Evolutionary conservation across 768 basidiomycete species (phyloP).

Genomic region (Lepiota venenata): DNA sequence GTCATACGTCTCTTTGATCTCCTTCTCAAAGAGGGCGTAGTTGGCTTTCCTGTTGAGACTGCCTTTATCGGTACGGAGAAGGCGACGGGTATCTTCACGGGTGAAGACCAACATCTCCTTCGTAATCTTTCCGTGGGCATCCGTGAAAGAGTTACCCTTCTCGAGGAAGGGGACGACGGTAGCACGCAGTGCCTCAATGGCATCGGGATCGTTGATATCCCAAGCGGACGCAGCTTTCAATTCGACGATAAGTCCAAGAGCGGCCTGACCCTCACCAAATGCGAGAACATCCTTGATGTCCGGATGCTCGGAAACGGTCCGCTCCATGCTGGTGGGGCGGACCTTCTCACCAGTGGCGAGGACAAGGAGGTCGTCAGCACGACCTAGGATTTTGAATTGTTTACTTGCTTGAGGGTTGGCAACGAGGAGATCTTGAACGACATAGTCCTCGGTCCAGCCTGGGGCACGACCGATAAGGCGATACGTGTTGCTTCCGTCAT

Average conservation of each 20-base stretch:
- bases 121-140: constrained; percentile 34
- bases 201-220: constrained; percentile 16
- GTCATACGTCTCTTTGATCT: constrained; percentile 32
- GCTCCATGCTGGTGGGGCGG: constrained; percentile 29
- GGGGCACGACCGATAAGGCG: constrained; percentile 29
- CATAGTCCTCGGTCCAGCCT: constrained; percentile 28
- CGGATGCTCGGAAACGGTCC: constrained; percentile 30
- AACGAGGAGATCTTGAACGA: constrained; percentile 36
- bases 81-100: constrained; percentile 21
- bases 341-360: constrained; percentile 42
- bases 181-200: constrained; percentile 16
- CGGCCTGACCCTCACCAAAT: constrained; percentile 31
- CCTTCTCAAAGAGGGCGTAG: constrained; percentile 25
- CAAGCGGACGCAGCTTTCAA: constrained; percentile 16
- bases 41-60: constrained; percentile 31
- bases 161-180: constrained; percentile 28
- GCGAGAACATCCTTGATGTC: constrained; percentile 32
- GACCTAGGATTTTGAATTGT: constrained; percentile 33
- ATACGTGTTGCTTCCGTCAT: constrained; percentile 22
- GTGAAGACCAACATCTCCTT: constrained; percentile 37
- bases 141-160: constrained; percentile 30
- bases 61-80: constrained; percentile 36
- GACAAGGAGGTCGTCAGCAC: constrained; percentile 39
- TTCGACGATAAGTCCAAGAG: constrained; percentile 35
- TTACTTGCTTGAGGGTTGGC: constrained; percentile 25